Percentiles rank a stretch among this genome's conserved stretches.
phyloP scores from a whole-genome alignment of 805 yeast species.

The Pichia occidentalis region DNA sequence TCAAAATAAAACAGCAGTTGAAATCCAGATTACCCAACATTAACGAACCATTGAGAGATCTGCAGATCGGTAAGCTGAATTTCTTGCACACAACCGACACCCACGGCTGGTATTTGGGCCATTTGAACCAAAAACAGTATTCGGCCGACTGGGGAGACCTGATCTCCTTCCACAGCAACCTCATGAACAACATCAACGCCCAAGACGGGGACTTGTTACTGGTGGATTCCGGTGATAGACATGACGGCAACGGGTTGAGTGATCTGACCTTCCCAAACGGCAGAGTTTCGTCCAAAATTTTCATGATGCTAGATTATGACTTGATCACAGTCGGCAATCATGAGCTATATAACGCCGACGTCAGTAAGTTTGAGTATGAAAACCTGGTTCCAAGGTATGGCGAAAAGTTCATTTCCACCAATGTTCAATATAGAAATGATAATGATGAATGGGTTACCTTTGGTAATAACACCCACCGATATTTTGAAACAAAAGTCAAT shows the following conservation, averaged over 20 bases:
- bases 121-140: slow-evolving; percentile 66
- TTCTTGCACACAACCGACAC: slow-evolving; percentile 95
- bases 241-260: slow-evolving; percentile 88
- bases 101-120: slow-evolving; percentile 96
- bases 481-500: slow-evolving; percentile 56
- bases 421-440: slow-evolving; percentile 52
- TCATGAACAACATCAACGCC: slow-evolving; percentile 30
- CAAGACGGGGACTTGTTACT: slow-evolving; percentile 58
- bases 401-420: slow-evolving; percentile 62
- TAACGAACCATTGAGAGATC: slow-evolving; percentile 40
- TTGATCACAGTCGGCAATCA: slow-evolving; percentile 85
- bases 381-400: slow-evolving; percentile 51
- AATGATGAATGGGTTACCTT: slow-evolving; percentile 49
- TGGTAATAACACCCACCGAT: slow-evolving; percentile 57
- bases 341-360: slow-evolving; percentile 68
- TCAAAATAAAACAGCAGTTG: slow-evolving; percentile 24
- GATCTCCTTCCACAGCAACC: slow-evolving; percentile 53
- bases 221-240: slow-evolving; percentile 88
- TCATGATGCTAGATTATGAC: slow-evolving; percentile 64
- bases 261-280: slow-evolving; percentile 80
- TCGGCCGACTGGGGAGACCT: slow-evolving; percentile 93
- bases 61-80: slow-evolving; percentile 67
- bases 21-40: slow-evolving; percentile 30
- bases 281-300: slow-evolving; percentile 49
- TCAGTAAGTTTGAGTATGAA: slow-evolving; percentile 60